Evolutionary conservation across 2,329 filamentous ascomycete genomes (phyloP).

Genomic region (Beauveria medogensis): DNA sequence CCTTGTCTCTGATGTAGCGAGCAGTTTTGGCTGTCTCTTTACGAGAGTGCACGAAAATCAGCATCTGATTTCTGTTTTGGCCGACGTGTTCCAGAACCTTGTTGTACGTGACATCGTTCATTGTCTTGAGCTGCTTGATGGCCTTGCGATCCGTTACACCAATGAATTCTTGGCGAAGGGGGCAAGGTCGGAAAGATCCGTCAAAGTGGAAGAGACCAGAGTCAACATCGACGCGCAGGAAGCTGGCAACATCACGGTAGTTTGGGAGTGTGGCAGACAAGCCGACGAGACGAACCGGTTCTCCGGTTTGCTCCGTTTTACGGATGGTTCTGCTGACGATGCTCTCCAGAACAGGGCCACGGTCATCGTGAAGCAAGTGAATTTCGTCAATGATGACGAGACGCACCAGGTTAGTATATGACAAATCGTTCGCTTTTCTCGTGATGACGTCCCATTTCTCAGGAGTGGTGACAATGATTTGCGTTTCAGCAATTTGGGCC

Average conservation of each 20-base stretch:
- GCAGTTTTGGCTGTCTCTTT: constrained; percentile 98
- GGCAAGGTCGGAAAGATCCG: constrained; percentile 86
- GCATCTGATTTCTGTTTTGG: constrained; percentile 89
- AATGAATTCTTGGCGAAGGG: constrained; percentile 92
- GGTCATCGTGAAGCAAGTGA: constrained; percentile 92
- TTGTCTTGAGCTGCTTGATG: constrained; percentile 97
- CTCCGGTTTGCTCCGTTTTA: constrained; percentile 86
- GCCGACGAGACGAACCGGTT: constrained; percentile 84
- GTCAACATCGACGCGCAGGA: constrained; percentile 77
- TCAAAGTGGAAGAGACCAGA: constrained; percentile 96
- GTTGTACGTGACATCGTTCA: constrained; percentile 98
- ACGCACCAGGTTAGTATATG: constrained; percentile 94
- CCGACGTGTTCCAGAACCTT: constrained; percentile 97
- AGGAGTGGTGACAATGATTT: constrained; percentile 95
- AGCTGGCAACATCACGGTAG: constrained; percentile 91
- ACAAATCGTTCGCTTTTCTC: constrained; percentile 90
- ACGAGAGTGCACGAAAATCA: constrained; percentile 96
- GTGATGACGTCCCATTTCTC: constrained; percentile 99
- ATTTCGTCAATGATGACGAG: constrained; percentile 97
- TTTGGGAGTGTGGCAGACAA: constrained; percentile 94
- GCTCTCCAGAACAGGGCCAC: constrained; percentile 92
- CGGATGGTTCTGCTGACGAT: constrained; percentile 93
- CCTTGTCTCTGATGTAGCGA: constrained; percentile 92
- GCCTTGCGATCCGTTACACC: constrained; percentile 96
- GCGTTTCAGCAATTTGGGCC: constrained; percentile 94